A percentile compares a stretch with the other conserved stretches of the same genome.
Conservation (phyloP, 345 rosid species). For the Linum usitatissimum region DNA sequence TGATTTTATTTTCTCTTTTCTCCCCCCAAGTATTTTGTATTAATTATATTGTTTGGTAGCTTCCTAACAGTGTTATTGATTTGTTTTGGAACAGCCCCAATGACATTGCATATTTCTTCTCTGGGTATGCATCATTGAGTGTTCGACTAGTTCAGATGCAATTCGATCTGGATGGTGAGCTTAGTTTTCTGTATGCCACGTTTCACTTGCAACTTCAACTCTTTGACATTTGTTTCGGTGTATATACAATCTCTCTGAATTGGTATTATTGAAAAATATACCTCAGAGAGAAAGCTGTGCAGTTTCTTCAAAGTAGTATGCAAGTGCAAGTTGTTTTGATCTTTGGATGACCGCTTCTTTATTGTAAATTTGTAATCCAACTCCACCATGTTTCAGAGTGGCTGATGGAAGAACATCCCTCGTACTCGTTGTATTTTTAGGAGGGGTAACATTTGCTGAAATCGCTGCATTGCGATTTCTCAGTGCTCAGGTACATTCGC, state of each 20-base stretch:
- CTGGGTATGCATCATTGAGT: constrained; percentile 98
- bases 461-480: constrained; percentile 19
- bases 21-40: too few species aligned
- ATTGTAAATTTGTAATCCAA: background rate
- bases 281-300: too few species aligned
- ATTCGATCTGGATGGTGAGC: constrained; percentile 95
- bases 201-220: too few species aligned
- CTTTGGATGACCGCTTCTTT: too few species aligned
- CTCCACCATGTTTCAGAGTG: constrained; percentile 34
- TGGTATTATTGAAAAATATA: too few species aligned
- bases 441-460: constrained; percentile 76
- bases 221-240: too few species aligned
- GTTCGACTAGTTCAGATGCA: constrained; percentile 94
- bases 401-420: constrained; percentile 23
- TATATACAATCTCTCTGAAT: too few species aligned
- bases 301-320: too few species aligned
- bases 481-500: constrained; percentile 54
- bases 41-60: background rate
- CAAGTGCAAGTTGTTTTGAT: too few species aligned
- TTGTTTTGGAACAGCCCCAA: constrained; percentile 51
- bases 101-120: constrained; percentile 86
- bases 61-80: constrained; percentile 13
- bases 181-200: constrained; percentile 3
- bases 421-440: constrained; percentile 80
- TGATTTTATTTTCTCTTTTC: background rate